These are phyloP conservation scores for Thuja plicata DNA, from an alignment of 83 land plant species.

Conservation along the genomic window DNA sequence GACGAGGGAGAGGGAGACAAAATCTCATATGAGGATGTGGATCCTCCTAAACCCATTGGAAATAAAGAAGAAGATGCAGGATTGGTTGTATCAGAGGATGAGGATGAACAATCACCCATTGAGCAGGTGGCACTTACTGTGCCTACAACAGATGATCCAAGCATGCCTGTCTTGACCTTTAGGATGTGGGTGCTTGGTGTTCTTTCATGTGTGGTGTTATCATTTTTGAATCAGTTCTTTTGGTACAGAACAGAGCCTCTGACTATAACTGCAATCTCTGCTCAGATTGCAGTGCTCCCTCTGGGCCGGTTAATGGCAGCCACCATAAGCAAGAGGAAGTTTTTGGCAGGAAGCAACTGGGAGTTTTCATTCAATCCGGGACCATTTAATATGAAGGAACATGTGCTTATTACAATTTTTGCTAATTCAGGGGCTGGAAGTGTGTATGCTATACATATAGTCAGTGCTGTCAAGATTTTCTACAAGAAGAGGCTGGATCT, in stretches of 20 bases:
- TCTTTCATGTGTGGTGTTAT: slow-evolving; percentile 46
- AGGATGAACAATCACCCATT: slow-evolving; percentile 40
- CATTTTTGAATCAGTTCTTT: slow-evolving; percentile 88
- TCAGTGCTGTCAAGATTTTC: slow-evolving; percentile 63
- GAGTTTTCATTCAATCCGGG: slow-evolving; percentile 77
- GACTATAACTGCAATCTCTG: slow-evolving; percentile 41
- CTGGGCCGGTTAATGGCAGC: slow-evolving; percentile 70
- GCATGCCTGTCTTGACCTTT: slow-evolving; percentile 58
- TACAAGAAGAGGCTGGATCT: slow-evolving; percentile 51
- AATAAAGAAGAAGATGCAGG: background rate
- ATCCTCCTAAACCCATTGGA: background rate
- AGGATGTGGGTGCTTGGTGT: slow-evolving; percentile 76
- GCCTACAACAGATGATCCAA: slow-evolving; percentile 63
- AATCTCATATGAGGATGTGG: background rate
- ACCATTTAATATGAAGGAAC: slow-evolving; percentile 86
- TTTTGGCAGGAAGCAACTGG: slow-evolving; percentile 36
- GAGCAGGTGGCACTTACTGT: slow-evolving; percentile 79
- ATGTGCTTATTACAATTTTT: slow-evolving; percentile 85
- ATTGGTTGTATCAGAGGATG: slow-evolving; percentile 8
- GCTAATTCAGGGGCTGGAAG: slow-evolving; percentile 78
- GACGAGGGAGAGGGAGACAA: background rate
- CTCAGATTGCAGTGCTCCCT: slow-evolving; percentile 70
- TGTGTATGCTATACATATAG: slow-evolving; percentile 78
- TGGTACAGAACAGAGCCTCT: slow-evolving; percentile 56
- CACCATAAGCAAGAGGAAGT: slow-evolving; percentile 23